Evolutionary conservation across 345 rosid genomes (phyloP).

Genomic region (Angophora floribunda): DNA sequence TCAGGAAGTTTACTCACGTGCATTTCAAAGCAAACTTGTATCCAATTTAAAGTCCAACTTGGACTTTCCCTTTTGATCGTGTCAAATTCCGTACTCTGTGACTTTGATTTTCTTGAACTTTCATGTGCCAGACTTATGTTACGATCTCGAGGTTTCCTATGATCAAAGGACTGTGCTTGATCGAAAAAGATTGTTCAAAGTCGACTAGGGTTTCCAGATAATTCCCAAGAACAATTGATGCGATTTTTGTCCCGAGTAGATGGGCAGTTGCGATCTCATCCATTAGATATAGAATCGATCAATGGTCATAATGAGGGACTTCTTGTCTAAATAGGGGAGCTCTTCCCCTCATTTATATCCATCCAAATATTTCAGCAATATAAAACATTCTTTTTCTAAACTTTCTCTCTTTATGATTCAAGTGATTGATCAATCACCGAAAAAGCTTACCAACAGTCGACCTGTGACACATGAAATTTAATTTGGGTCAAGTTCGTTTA

Average conservation of each 20-base stretch:
- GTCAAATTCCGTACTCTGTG: background rate
- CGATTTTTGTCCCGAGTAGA: fast-evolving
- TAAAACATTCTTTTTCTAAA: too few species aligned
- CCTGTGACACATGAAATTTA: too few species aligned
- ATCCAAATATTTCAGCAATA: background rate
- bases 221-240: fast-evolving
- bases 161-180: background rate
- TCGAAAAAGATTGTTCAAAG: background rate
- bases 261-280: fast-evolving
- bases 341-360: fast-evolving
- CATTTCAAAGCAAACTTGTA: background rate
- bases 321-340: background rate
- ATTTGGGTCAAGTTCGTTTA: too few species aligned
- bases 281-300: background rate
- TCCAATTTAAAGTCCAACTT: background rate
- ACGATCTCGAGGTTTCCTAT: background rate
- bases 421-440: background rate
- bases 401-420: background rate
- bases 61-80: background rate
- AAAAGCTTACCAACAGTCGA: background rate
- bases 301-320: fast-evolving
- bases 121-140: background rate
- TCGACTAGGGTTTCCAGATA: too few species aligned
- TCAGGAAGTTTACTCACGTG: background rate
- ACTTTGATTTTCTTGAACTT: background rate